Conservation (phyloP, 495 filamentous ascomycete species). For the Chaetomium tenue region DNA sequence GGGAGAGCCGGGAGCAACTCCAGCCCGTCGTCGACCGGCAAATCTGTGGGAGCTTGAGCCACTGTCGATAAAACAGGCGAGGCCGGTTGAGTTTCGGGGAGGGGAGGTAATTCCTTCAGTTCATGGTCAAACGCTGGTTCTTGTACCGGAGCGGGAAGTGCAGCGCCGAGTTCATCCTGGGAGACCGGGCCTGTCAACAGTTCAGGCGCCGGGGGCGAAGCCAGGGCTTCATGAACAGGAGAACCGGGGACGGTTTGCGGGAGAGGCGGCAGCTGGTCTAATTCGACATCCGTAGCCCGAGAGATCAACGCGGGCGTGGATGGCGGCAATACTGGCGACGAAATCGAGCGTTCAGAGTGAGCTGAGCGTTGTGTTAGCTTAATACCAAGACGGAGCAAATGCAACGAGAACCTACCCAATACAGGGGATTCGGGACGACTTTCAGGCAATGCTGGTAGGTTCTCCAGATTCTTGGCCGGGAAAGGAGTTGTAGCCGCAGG, state of each 20-base stretch:
- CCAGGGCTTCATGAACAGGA: neutral
- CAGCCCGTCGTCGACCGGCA: conserved; percentile 1
- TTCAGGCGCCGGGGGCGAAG: neutral
- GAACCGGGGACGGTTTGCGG: conserved; percentile 8
- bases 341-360: neutral
- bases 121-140: neutral
- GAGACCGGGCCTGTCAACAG: neutral
- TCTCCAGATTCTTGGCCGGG: neutral
- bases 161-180: neutral
- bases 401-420: neutral
- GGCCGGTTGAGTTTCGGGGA: conserved; percentile 19
- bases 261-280: conserved; percentile 10
- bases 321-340: neutral
- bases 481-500: neutral
- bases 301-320: neutral
- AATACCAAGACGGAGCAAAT: neutral
- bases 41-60: neutral
- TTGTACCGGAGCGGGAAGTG: neutral
- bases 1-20: conserved; percentile 17
- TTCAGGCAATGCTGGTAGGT: conserved; percentile 10
- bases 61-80: neutral
- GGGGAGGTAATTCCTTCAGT: conserved; percentile 12
- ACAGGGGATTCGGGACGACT: conserved; percentile 2
- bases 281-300: neutral
- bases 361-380: neutral